Percentiles rank a stretch among this genome's conserved stretches.
Evolutionary conservation across 257 asterid genomes (phyloP).

Genomic region (Jacaranda mimosifolia): DNA sequence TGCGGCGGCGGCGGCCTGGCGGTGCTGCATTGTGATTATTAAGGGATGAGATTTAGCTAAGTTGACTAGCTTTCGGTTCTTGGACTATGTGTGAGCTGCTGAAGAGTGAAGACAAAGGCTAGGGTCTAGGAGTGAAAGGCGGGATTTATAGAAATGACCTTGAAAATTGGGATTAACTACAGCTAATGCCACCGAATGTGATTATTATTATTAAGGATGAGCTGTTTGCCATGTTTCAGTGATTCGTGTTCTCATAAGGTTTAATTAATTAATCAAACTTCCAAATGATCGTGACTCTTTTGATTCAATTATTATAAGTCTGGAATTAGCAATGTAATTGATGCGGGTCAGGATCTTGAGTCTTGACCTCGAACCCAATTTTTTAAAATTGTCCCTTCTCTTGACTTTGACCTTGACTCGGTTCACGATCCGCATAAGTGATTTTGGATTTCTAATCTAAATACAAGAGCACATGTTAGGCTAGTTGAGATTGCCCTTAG

Average conservation of each 20-base stretch:
- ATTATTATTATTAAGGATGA: background rate
- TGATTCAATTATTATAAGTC: background rate
- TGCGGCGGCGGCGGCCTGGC: conserved; percentile 46
- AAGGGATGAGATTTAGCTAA: background rate
- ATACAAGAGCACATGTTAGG: too few relatives aligned
- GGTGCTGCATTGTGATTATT: conserved; percentile 59
- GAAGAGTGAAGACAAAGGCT: conserved; percentile 9
- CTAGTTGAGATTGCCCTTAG: too few relatives aligned
- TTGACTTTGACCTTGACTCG: too few relatives aligned
- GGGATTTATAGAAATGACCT: conserved; percentile 2
- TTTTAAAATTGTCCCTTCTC: too few relatives aligned
- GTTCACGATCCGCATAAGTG: too few relatives aligned
- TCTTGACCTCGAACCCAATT: too few relatives aligned
- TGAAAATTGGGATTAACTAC: conserved; percentile 16
- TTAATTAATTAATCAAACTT: background rate
- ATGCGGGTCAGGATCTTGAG: too few relatives aligned
- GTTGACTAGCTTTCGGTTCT: conserved; percentile 1
- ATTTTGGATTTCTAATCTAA: too few relatives aligned
- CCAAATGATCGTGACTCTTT: background rate
- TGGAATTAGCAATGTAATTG: background rate
- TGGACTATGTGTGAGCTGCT: background rate
- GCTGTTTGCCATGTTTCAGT: conserved; percentile 1
- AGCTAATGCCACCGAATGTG: background rate
- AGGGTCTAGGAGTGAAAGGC: background rate
- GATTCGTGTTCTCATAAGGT: background rate